Evolutionary conservation across 371 early-diverging fungal genomes (phyloP).

Genomic region (Syncephalastrum contaminatum): DNA sequence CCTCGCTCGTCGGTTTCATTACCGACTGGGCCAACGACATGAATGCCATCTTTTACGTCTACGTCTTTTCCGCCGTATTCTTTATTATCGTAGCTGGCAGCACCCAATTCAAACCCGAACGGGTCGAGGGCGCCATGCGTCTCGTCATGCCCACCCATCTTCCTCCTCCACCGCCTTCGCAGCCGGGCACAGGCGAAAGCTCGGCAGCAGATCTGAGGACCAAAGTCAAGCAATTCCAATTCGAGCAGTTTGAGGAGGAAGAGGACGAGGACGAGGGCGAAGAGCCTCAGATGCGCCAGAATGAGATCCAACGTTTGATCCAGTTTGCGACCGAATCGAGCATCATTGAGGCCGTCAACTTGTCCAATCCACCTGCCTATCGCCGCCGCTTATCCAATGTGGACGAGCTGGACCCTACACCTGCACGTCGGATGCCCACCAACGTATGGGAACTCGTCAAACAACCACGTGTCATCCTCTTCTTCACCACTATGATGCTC

Average conservation of each 20-base stretch:
- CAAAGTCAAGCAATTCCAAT: constrained; percentile 29
- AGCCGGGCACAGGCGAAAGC: not conserved
- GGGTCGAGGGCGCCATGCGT: constrained; percentile 13
- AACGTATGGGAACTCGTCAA: constrained; percentile 40
- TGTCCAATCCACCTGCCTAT: constrained; percentile 45
- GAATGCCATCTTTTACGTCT: constrained; percentile 52
- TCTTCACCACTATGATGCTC: constrained; percentile 52
- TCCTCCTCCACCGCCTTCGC: not conserved
- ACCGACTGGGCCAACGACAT: constrained; percentile 49
- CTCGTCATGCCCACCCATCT: not conserved
- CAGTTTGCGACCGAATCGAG: constrained; percentile 56
- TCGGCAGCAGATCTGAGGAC: constrained; percentile 9
- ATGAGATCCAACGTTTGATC: constrained; percentile 48
- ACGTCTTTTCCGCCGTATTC: constrained; percentile 40
- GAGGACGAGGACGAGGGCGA: constrained; percentile 29
- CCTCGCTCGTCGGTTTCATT: constrained; percentile 45
- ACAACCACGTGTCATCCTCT: constrained; percentile 38
- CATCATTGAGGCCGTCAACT: constrained; percentile 53
- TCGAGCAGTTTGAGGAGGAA: constrained; percentile 30
- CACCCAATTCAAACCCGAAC: constrained; percentile 48
- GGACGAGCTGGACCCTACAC: constrained; percentile 8
- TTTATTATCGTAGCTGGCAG: constrained; percentile 46
- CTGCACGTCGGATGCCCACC: constrained; percentile 22
- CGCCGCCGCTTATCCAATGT: constrained; percentile 21
- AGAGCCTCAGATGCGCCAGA: constrained; percentile 21